Conservation (phyloP, 169 alveolate species). For the Hepatocystis sp. region DNA sequence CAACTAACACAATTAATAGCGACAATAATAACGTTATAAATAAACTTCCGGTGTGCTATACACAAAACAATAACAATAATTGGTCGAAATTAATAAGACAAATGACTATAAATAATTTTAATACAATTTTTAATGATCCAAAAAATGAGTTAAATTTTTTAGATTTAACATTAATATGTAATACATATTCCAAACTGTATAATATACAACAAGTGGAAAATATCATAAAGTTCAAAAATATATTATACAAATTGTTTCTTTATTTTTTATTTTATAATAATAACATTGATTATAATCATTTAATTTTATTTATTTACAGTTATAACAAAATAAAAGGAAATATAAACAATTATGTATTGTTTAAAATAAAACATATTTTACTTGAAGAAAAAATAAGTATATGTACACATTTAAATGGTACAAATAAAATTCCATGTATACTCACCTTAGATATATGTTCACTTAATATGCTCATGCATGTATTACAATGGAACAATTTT, state of each 20-base stretch:
- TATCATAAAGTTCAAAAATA: conserved; percentile 29
- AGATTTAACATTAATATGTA: conserved; percentile 60
- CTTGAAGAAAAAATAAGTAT: not conserved
- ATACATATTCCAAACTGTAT: conserved; percentile 44
- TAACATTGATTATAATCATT: conserved; percentile 21
- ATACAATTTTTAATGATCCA: not conserved
- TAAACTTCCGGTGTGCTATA: too few species aligned
- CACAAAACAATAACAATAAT: not conserved
- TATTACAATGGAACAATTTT: conserved; percentile 12
- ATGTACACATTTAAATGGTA: not conserved
- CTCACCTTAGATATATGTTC: conserved; percentile 37
- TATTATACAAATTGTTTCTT: conserved; percentile 44
- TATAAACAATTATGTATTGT: conserved; percentile 23
- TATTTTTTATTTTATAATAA: conserved; percentile 44
- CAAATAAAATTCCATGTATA: not conserved
- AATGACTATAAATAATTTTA: not conserved
- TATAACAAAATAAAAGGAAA: conserved; percentile 22
- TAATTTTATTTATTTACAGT: conserved; percentile 47
- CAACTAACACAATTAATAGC: too few species aligned
- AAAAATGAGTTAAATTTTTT: conserved; percentile 27
- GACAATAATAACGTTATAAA: too few species aligned
- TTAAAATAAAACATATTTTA: conserved; percentile 24
- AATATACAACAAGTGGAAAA: conserved; percentile 6
- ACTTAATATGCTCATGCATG: conserved; percentile 45
- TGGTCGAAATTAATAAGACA: conserved; percentile 1